Percentiles rank a stretch among this genome's conserved stretches.
Conservation (phyloP, 208 protist genomes). For the Leishmania braziliensis region DNA sequence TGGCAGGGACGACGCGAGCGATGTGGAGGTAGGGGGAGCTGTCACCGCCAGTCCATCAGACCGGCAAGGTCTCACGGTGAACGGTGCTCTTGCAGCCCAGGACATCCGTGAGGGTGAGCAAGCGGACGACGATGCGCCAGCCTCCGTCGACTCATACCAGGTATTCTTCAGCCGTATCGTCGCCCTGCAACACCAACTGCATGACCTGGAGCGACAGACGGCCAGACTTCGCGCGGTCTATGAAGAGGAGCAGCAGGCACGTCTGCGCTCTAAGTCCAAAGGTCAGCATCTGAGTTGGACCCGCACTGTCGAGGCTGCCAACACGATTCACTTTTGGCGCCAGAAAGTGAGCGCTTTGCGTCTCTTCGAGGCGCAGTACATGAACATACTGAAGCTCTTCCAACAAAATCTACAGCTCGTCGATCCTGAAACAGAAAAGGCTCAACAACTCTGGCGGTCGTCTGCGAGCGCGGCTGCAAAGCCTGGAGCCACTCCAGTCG, state of each 20-base stretch:
- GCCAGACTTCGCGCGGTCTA: slow-evolving; percentile 17
- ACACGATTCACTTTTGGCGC: slow-evolving; percentile 38
- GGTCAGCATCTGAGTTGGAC: slow-evolving; percentile 34
- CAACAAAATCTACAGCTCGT: slow-evolving; percentile 14
- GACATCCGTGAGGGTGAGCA: not conserved
- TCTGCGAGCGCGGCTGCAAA: not conserved
- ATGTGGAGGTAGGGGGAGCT: not conserved
- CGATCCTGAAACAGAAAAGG: not conserved
- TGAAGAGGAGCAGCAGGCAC: slow-evolving; percentile 17
- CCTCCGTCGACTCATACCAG: slow-evolving; percentile 14
- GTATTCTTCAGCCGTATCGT: slow-evolving; percentile 11
- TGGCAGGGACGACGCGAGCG: not conserved
- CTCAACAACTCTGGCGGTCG: not conserved
- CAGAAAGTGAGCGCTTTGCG: slow-evolving; percentile 25
- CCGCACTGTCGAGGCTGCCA: slow-evolving; percentile 30
- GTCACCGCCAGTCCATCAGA: not conserved
- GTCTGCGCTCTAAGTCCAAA: slow-evolving; percentile 15
- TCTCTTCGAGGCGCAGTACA: slow-evolving; percentile 25
- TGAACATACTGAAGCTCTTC: slow-evolving; percentile 1
- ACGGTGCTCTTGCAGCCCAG: not conserved
- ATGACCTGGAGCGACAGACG: slow-evolving; percentile 8
- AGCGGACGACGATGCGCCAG: not conserved
- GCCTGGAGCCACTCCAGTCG: not conserved
- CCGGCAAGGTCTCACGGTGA: not conserved
- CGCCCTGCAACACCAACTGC: slow-evolving; percentile 16